phyloP scores from a whole-genome alignment of 768 basidiomycete genomes.

The Suillus fuscotomentosus region DNA sequence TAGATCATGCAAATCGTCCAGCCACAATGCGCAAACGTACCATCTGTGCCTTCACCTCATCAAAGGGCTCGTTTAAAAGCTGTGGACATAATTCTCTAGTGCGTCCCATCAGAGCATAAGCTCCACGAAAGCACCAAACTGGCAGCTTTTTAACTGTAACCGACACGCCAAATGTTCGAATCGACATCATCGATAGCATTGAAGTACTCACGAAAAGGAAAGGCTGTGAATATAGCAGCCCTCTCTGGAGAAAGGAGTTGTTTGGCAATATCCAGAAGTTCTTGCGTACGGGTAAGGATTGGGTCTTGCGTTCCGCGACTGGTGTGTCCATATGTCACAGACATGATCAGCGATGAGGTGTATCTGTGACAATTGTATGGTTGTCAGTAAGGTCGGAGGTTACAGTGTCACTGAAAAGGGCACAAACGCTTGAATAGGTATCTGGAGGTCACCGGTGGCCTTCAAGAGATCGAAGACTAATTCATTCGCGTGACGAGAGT shows the following conservation, averaged over 20 bases:
- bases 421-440: slow-evolving; percentile 18
- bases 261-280: slow-evolving; percentile 15
- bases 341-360: slow-evolving; percentile 27
- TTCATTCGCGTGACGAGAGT: slow-evolving; percentile 3
- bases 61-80: background rate
- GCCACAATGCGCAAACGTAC: background rate
- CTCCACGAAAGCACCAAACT: background rate
- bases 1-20: no score
- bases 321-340: slow-evolving; percentile 22
- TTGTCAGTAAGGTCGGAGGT: background rate
- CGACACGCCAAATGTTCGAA: background rate
- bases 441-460: slow-evolving; percentile 13
- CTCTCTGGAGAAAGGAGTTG: slow-evolving; percentile 7
- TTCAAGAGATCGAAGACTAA: slow-evolving; percentile 14
- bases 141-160: background rate
- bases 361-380: slow-evolving; percentile 11
- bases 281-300: slow-evolving; percentile 20
- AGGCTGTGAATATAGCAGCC: slow-evolving; percentile 4
- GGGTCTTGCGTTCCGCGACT: slow-evolving; percentile 16
- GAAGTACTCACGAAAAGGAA: slow-evolving; percentile 8
- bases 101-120: background rate
- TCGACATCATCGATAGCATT: background rate
- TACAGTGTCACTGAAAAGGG: background rate
- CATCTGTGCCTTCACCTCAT: background rate
- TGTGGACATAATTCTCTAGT: background rate